Evolutionary conservation across 441 rosid genomes (phyloP), one percentile per base, ranked within the genome.

Genomic region (Croton laevigatus): DNA sequence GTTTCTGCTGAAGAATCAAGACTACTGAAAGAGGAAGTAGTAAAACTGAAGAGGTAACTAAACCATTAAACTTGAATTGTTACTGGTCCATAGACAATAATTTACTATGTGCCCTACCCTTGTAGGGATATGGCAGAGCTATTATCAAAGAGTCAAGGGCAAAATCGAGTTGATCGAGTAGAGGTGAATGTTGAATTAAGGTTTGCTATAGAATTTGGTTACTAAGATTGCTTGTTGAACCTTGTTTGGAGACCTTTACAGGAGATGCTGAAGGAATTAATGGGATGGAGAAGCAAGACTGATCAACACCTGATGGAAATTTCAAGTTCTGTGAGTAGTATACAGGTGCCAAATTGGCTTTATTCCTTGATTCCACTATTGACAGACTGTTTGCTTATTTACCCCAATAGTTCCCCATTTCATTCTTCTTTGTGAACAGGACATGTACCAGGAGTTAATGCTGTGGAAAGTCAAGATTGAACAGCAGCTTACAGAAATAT

Each of bases 401-500:
- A 60, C 27, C 44, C 42, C 19, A 42, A 27, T 27, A 27, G 32
- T 27, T 27, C 32, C 32, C 32, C 32, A 27, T 27, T 27, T 27
- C 32, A 27, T 59, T 68, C 51, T 59, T 45, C 57, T 53, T 75
- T 76, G 37, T 53, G 51, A 36, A 72, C 84, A 90, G 98, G 75
- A 74, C 17, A 85, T 83, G 87, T 84, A 74, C 65, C 84, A 74
- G 78, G 97, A 94, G 62, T 57, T 89, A 71, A 58, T 70, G 27
- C 51, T 74, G 5, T 94, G 97, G 97, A 90, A 89, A 77, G 82
- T 82, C 46, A 85, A 82, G 79, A 80, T 75, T 45, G 97, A 90
- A 63, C 85, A 83, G 64, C 87, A 91, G 86, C 75, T 94, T 70
- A 62, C 44, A 38, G 98, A 89, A 71, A 76, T 94, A 71, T 79